A percentile compares a stretch with the other conserved stretches of the same genome.
Evolutionary conservation across 345 rosid species (phyloP).

Genomic region (Eucalyptus curtisii): DNA sequence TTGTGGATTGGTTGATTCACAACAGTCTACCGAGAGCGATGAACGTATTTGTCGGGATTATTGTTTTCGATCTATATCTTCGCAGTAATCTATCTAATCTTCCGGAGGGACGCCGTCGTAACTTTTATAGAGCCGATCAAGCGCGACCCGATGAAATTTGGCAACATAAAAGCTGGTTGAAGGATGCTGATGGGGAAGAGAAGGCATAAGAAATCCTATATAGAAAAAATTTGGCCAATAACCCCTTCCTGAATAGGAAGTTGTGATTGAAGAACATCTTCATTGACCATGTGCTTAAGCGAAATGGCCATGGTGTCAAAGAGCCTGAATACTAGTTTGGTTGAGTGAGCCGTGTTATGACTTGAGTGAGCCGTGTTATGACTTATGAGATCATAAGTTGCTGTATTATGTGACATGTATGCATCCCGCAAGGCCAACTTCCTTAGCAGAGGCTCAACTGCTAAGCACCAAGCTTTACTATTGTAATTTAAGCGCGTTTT

Average conservation of each 20-base stretch:
- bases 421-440: neutral
- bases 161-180: no score
- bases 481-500: no score
- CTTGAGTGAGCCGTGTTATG: neutral
- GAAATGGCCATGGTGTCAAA: conserved; percentile 15
- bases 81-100: conserved; percentile 31
- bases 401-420: no score
- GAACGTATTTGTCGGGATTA: conserved; percentile 26
- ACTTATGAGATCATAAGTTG: neutral
- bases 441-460: no score
- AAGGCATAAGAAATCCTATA: no score
- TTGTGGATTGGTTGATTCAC: conserved; percentile 38
- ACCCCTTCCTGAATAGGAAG: conserved; percentile 16
- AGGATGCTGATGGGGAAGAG: no score
- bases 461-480: no score
- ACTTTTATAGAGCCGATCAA: no score
- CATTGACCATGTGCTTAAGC: neutral
- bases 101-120: conserved; percentile 25
- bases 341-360: no score
- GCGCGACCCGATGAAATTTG: no score
- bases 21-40: conserved; percentile 21
- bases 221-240: conserved; percentile 37
- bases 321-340: neutral
- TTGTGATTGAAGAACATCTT: neutral
- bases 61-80: conserved; percentile 34